Evolutionary conservation across 1,284 basidiomycete species (phyloP), one percentile per base, ranked within the genome.

Genomic region (Omphalotus olearius): DNA sequence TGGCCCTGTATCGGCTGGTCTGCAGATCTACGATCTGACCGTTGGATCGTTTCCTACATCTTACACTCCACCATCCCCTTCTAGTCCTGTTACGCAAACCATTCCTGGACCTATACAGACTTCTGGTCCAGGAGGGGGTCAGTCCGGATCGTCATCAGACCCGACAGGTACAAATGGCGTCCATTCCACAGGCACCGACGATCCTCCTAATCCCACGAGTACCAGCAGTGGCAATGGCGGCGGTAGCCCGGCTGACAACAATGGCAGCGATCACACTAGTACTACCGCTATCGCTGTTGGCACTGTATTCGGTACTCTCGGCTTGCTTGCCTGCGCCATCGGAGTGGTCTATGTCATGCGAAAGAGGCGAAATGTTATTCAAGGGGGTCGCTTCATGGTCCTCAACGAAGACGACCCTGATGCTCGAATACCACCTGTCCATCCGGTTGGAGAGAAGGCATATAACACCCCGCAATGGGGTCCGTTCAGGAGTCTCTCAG

Each of bases 271-370:
- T 11, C 68, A 60, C 35, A 65, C 57, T 11, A 69, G 59, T 23
- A 67, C 66, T 6, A 70, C 71, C 0, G 75, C 72, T 6, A 80
- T 88, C 54, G 78, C 75, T 6, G 64, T 88, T 16, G 82, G 83
- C 9, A 72, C 77, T 9, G 66, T 75, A 2, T 70, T 88, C 43
- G 83, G 79, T 26, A 60, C 78, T 4, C 62, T 86, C 14, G 80
- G 69, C 9, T 65, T 85, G 7, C 51, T 83, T 25, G 70, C 69
- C 7, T 65, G 71, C 7, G 71, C 62, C 10, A 52, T 73, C 1
- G 69, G 63, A 3, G 68, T 65, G 0, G 64, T 70, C 1, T 82
- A 74, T 61, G 80, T 75, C 59, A 44, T 76, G 37, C 57, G 60
- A 38, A 63, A 59, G 42, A 69, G 66, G 25, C 64, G 66, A 16